phyloP scores from a whole-genome alignment of 164 flowering plant species.

The Sextonia rubra region DNA sequence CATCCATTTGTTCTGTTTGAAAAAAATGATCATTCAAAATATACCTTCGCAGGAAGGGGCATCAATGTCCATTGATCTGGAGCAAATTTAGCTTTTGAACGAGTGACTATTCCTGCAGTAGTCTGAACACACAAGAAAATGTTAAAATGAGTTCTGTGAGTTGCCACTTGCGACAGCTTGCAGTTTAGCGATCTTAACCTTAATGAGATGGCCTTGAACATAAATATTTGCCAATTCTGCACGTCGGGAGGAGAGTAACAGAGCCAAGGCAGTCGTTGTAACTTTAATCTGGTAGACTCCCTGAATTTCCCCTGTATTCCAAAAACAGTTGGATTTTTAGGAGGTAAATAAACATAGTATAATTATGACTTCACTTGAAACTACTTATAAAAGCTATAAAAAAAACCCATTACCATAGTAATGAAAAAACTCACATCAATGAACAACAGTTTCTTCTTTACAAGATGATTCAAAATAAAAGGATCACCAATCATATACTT shows the following conservation, averaged over 20 bases:
- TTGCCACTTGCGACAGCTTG: neutral
- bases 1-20: no score
- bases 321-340: conserved; percentile 1
- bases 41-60: conserved; percentile 88
- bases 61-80: conserved; percentile 88
- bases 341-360: no score
- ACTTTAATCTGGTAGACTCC: conserved; percentile 93
- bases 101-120: conserved; percentile 73
- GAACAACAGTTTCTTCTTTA: no score
- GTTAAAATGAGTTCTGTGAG: neutral
- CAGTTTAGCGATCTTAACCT: conserved; percentile 39
- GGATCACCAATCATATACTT: no score
- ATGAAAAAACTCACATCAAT: no score
- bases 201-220: conserved; percentile 71
- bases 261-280: conserved; percentile 82
- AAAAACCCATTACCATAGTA: no score
- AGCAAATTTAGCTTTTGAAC: conserved; percentile 72
- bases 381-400: no score
- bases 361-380: no score
- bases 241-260: conserved; percentile 71
- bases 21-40: neutral
- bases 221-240: conserved; percentile 49
- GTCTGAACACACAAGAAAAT: conserved; percentile 36
- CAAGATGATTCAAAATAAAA: no score
- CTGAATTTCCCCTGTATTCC: conserved; percentile 72